Evolutionary conservation across 1,284 basidiomycete genomes (phyloP), one percentile per base, ranked within the genome.

Genomic region (Rhodotorula sp.): DNA sequence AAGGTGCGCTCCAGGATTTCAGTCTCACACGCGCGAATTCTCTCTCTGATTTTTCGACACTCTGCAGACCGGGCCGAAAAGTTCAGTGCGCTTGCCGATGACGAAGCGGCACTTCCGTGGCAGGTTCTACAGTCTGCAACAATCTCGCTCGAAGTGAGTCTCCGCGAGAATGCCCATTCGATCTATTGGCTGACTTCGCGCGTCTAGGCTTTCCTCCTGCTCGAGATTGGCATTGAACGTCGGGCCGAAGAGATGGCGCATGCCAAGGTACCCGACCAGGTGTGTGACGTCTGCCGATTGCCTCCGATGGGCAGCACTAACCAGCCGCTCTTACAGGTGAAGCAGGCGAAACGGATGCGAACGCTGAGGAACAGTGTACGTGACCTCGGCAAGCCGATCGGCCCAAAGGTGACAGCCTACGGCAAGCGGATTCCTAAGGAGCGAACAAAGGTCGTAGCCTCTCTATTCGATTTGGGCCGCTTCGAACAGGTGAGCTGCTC

Each of bases 91-190:
- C 68, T 70, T 4, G 5, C 60, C 3, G 71, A 76, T 8, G 72
- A 77, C 44, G 29, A 68, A 44, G 58, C 66, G 24, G 67, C 54
- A 37, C 81, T 84, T n/a, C 80, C 82, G 29, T 82, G 83, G 69
- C 85, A 88, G 74, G 77, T 86, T 22, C 82, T 92, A 26, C 90
- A 92, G 75, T 81, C 89, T 22, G 88, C 87, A 5, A 85, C 86
- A 20, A 80, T 91, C 59, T 85, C 86, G 0, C 90, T 92, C 79
- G 91, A 93, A 83, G 90, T 86, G 67, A 61, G 78, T 46, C 30
- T 4, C 22, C 15, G 29, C 53, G 26, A 17, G 53, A 54, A 29
- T 54, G 2, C 6, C 26, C 29, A n/a, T 54, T 6, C n/a, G 26
- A 17, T 12, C 8, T 17, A 7, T 2, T 24, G 10, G 6, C 26